Evolutionary conservation across 1,284 basidiomycete species (phyloP), one percentile per base, ranked within the genome.

Genomic region (Ceratobasidium sp.): DNA sequence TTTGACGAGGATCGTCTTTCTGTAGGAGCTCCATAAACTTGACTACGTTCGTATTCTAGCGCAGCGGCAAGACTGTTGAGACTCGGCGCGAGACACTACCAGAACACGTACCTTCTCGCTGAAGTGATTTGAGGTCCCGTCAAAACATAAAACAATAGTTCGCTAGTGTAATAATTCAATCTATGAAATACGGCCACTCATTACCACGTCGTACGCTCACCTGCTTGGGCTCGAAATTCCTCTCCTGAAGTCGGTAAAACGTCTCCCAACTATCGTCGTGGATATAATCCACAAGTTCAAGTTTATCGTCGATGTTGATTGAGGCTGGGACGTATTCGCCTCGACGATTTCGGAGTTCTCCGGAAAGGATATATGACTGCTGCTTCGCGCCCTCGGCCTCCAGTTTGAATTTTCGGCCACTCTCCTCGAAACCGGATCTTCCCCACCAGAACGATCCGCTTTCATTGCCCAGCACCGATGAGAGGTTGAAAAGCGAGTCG

Each of bases 141-240:
- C 79, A 25, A 80, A 80, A 51, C 79, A 80, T 25, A 80, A 52
- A 22, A 80, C 61, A 15, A 80, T 62, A 0, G 77, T 78, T 3
- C 70, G 59, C 70, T 74, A 37, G 37, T 8, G 22, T 4, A n/a
- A 8, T 1, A 51, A 52, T 11, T 9, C 3, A 34, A 17, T 13
- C 11, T 3, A 8, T 52, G 17, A 52, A 2, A 22, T 2, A n/a
- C 8, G 19, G n/a, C 51, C 7, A 2, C n/a, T 22, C n/a, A 8
- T 7, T 13, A 2, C 17, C 19, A 52, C 19, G 3, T 9, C 37
- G 19, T 2, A 22, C 11, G 22, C n/a, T 29, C 13, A 37, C 43
- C 65, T 67, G 44, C 8, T 25, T 43, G 11, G 65, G 25, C 6
- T 7, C 15, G 1, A 19, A 2, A 1, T 9, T 3, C 44, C 46